Evolutionary conservation across 495 filamentous ascomycete species (phyloP).

Genomic region (Aspergillus incahuasiensis): DNA sequence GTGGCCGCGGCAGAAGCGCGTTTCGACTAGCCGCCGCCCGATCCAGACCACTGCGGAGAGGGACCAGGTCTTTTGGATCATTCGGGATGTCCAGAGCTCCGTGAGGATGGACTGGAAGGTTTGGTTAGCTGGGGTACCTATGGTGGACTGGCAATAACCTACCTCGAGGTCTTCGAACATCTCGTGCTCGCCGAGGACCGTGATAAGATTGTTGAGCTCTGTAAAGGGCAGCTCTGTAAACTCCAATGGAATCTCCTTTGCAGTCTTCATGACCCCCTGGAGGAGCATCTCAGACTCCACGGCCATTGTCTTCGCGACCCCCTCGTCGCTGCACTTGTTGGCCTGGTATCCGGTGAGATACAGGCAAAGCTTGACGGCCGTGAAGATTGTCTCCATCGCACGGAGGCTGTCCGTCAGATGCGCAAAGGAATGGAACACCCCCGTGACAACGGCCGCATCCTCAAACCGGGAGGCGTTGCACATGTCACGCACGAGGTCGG

Average conservation of each 20-base stretch:
- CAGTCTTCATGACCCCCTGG: conserved; percentile 45
- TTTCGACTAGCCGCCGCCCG: conserved; percentile 54
- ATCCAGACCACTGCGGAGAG: conserved; percentile 49
- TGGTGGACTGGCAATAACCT: conserved; percentile 13
- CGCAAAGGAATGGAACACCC: conserved; percentile 52
- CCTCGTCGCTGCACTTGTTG: conserved; percentile 34
- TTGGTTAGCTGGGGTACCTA: background rate
- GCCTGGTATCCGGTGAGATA: conserved; percentile 49
- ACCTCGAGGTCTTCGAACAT: conserved; percentile 58
- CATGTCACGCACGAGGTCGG: conserved; percentile 35
- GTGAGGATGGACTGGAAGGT: conserved; percentile 43
- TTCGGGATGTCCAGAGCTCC: conserved; percentile 56
- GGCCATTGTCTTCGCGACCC: conserved; percentile 43
- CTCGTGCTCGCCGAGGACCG: conserved; percentile 53
- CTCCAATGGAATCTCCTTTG: conserved; percentile 45
- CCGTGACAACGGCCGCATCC: conserved; percentile 49
- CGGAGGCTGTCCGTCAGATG: conserved; percentile 51
- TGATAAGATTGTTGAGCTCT: conserved; percentile 51
- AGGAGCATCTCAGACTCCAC: conserved; percentile 51
- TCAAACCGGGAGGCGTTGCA: conserved; percentile 42
- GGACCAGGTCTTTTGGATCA: conserved; percentile 56
- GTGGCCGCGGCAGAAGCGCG: conserved; percentile 45
- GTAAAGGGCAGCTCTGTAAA: conserved; percentile 48
- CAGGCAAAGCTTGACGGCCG: conserved; percentile 52
- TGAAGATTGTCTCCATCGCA: conserved; percentile 40